Evolutionary conservation across 495 filamentous ascomycete species (phyloP).

Genomic region (Cudoniella acicularis): DNA sequence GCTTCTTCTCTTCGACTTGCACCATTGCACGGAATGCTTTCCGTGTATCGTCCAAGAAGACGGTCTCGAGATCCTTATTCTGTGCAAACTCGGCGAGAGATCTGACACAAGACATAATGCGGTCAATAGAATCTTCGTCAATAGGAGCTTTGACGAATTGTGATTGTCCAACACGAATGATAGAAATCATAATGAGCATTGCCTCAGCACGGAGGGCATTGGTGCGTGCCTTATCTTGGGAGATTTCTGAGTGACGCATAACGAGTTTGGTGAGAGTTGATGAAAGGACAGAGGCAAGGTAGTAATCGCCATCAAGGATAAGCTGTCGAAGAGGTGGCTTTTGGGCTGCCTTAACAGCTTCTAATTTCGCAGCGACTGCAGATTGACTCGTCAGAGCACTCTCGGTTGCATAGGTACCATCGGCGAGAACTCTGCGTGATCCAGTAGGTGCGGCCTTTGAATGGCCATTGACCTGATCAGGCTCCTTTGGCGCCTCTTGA

Average conservation of each 20-base stretch:
- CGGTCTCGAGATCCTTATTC: constrained; percentile 83
- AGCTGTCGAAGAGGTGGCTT: constrained; percentile 95
- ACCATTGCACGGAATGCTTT: constrained; percentile 99
- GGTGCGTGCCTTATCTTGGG: constrained; percentile 78
- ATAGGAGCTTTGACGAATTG: constrained; percentile 97
- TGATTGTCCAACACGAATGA: constrained; percentile 91
- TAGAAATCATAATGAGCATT: constrained; percentile 99
- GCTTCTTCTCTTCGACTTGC: constrained; percentile 95
- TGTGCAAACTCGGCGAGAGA: constrained; percentile 87
- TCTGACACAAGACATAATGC: constrained; percentile 94
- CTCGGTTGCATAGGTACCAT: constrained; percentile 97
- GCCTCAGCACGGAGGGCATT: constrained; percentile 95
- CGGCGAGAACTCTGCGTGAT: constrained; percentile 87
- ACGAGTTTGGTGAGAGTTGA: constrained; percentile 96
- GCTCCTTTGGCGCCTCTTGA: constrained; percentile 53
- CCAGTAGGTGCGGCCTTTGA: constrained; percentile 63
- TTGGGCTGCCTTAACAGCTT: constrained; percentile 94
- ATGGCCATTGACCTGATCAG: constrained; percentile 80
- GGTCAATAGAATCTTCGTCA: constrained; percentile 95
- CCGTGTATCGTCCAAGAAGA: constrained; percentile 93
- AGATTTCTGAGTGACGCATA: constrained; percentile 96
- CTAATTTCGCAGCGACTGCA: constrained; percentile 81
- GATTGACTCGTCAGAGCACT: constrained; percentile 92
- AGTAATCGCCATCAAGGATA: constrained; percentile 96
- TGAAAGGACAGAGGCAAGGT: constrained; percentile 89